phyloP scores from a whole-genome alignment of 768 basidiomycete genomes.

The Mrakia frigida region DNA sequence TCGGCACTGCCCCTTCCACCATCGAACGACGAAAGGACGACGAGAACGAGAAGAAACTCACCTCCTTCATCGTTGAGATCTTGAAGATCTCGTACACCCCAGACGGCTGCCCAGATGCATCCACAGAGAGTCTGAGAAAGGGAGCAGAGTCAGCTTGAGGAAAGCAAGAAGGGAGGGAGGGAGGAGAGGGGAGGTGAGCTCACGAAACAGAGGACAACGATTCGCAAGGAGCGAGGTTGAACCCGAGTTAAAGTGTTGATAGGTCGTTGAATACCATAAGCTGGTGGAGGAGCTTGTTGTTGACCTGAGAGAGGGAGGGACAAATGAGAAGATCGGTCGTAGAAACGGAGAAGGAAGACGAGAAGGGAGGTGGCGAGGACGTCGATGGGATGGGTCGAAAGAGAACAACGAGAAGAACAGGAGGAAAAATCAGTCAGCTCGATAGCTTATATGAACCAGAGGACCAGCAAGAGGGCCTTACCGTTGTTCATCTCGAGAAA shows the following conservation, averaged over 20 bases:
- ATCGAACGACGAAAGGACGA: too few species aligned
- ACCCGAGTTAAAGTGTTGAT: background rate
- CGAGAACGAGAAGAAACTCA: too few species aligned
- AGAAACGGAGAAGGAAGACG: background rate
- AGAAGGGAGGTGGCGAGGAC: background rate
- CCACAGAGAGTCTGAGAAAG: background rate
- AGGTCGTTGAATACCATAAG: slow-evolving; percentile 3
- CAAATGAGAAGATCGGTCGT: background rate
- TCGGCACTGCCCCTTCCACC: background rate
- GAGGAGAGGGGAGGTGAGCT: background rate
- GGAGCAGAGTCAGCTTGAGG: background rate
- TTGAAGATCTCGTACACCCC: background rate
- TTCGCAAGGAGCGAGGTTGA: background rate
- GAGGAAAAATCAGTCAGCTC: too few species aligned
- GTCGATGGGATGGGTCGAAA: background rate
- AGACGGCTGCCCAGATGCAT: slow-evolving; percentile 4
- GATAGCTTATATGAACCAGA: too few species aligned
- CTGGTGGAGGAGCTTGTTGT: slow-evolving; percentile 16
- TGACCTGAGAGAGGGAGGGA: background rate
- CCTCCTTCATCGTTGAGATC: slow-evolving; percentile 5
- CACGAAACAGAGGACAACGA: background rate
- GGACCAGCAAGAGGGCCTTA: too few species aligned
- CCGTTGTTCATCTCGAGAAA: too few species aligned
- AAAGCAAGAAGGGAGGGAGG: too few species aligned
- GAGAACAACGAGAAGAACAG: too few species aligned